Base-by-base conservation (phyloP, 805 yeast genomes). In the Yamadazyma ubonensis region DNA sequence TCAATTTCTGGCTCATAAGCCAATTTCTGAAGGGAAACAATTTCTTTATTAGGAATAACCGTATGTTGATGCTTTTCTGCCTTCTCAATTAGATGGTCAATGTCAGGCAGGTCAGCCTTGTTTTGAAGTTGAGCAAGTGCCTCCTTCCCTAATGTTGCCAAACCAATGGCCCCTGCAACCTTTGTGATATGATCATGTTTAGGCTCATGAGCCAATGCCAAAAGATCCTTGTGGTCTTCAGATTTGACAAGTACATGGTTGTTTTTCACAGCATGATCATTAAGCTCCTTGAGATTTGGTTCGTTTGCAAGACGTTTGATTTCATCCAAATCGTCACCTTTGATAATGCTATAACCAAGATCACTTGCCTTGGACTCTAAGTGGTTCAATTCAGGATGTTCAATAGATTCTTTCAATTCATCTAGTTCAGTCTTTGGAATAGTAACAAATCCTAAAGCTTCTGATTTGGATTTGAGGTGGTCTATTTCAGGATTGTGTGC, bases 401-500 rank as follows among this genome's bases (percentile, higher is more conserved):
- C 45, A 4, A 49, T 53, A 2, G 42, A 41, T 29, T 34, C 27
- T 14, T 25, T 33, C 43, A 56, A 40, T 35, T 52, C 45, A 17
- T 42, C 42, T 41, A 51, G 53, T 35, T 55, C 58, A 19, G 50
- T 53, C 16, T 51, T 41, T 27, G 52, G 47, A 14, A 57, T 46
- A 5, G 53, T 33, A 4, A 43, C 41, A 36, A 51, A 53, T 10
- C 46, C 48, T 15, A 23, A 12, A 6, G 30, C 39, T 6, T 45
- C 29, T 0, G 70, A 63, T 23, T 58, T 55, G 4, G 39, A 43
- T 25, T 41, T 51, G 22, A 74, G 28, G 31, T 56, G 52, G 0
- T 61, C 67, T 5, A 56, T 11, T 14, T 61, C 29, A 5, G 75
- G 73, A 6, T 38, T 40, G 5, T 55, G 34, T 2, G 37, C 50